Evolutionary conservation across 495 filamentous ascomycete species (phyloP).

Genomic region (Penicillium cosmopolitanum): DNA sequence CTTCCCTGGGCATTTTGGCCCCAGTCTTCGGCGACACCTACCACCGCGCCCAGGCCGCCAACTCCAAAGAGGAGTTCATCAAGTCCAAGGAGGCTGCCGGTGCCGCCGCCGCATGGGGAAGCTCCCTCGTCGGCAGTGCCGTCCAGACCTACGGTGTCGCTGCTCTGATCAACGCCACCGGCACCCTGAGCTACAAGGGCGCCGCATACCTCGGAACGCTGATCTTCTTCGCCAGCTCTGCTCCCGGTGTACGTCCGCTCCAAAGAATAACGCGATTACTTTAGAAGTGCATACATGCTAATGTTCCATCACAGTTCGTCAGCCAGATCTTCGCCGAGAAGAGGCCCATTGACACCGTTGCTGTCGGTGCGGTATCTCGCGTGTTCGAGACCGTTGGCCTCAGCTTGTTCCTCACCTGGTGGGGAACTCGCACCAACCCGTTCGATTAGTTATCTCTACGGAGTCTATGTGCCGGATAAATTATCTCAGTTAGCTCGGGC

Average conservation of each 20-base stretch:
- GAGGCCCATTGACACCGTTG: slow-evolving; percentile 85
- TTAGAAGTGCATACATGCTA: neutral
- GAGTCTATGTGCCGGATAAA: slow-evolving; percentile 1
- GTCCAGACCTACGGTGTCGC: slow-evolving; percentile 94
- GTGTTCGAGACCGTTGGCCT: slow-evolving; percentile 92
- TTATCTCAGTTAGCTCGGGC: neutral
- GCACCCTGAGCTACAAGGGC: slow-evolving; percentile 93
- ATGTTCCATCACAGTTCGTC: slow-evolving; percentile 65
- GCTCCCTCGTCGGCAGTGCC: slow-evolving; percentile 83
- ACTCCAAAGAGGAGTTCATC: slow-evolving; percentile 95
- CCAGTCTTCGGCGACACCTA: slow-evolving; percentile 96
- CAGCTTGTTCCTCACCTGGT: slow-evolving; percentile 91
- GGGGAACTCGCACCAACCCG: slow-evolving; percentile 91
- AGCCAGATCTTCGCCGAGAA: slow-evolving; percentile 88
- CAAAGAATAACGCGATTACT: neutral
- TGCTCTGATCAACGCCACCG: slow-evolving; percentile 93
- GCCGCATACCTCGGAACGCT: slow-evolving; percentile 90
- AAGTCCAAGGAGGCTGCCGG: slow-evolving; percentile 88
- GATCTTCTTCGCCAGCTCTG: slow-evolving; percentile 88
- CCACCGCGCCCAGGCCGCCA: slow-evolving; percentile 85
- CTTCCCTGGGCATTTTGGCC: slow-evolving; percentile 76
- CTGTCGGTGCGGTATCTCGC: slow-evolving; percentile 78
- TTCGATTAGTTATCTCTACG: slow-evolving; percentile 56
- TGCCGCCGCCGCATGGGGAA: slow-evolving; percentile 88
- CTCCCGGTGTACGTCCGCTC: slow-evolving; percentile 72